These are phyloP conservation scores for Chrysanthemum seticuspe DNA, from an alignment of 129 eudicot genomes.

Conservation along the genomic window DNA sequence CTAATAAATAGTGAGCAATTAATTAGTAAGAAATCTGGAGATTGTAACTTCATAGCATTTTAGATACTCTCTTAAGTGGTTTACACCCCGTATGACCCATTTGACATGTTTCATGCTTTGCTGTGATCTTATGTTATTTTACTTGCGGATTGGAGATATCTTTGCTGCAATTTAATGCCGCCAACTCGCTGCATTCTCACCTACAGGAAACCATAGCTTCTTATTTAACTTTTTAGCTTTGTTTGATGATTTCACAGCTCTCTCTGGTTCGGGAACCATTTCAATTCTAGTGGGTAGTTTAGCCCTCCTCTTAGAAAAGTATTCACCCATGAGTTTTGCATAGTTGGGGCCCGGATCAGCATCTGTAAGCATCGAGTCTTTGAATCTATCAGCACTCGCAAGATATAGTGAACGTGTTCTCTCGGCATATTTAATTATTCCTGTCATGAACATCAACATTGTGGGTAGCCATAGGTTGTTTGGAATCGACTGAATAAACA, in stretches of 20 bases:
- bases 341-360: constrained; percentile 45
- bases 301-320: constrained; percentile 29
- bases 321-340: constrained; percentile 47
- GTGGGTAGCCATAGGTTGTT: constrained; percentile 33
- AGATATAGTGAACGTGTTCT: constrained; percentile 40
- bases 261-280: constrained; percentile 24
- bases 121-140: not conserved
- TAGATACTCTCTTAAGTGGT: not conserved
- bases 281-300: constrained; percentile 35
- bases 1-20: no score
- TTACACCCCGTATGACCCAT: not conserved
- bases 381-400: constrained; percentile 43
- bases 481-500: constrained; percentile 35
- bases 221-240: constrained; percentile 8
- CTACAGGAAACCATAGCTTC: no score
- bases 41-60: no score
- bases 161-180: no score
- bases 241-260: constrained; percentile 26
- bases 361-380: constrained; percentile 41
- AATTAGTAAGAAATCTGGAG: no score
- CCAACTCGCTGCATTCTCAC: no score
- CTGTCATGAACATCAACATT: constrained; percentile 38
- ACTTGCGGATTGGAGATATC: no score
- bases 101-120: not conserved
- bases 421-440: constrained; percentile 41